phyloP scores from a whole-genome alignment of 2,329 filamentous ascomycete genomes.

The Trichoderma koningii region DNA sequence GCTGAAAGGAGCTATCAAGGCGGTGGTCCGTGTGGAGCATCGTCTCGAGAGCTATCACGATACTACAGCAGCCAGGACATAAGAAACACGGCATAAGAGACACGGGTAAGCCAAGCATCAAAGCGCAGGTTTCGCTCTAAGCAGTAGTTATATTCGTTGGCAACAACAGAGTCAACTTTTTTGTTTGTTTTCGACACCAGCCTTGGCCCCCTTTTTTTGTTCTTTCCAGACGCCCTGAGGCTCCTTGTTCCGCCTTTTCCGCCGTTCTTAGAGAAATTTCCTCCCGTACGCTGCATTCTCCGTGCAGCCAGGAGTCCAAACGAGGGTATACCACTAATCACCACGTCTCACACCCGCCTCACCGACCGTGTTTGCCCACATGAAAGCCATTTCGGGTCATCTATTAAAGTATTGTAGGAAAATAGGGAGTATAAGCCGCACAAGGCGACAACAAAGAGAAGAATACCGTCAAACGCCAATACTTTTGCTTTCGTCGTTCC shows the following conservation, averaged over 20 bases:
- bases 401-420: constrained; percentile 24
- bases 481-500: constrained; percentile 27
- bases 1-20: not conserved
- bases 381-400: constrained; percentile 25
- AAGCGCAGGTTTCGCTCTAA: constrained; percentile 1
- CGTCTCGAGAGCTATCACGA: not conserved
- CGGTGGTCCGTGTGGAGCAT: not conserved
- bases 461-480: constrained; percentile 18
- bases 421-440: not conserved
- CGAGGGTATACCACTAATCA: constrained; percentile 25
- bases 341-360: constrained; percentile 9
- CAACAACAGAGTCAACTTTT: constrained; percentile 34
- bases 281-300: constrained; percentile 1
- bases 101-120: not conserved
- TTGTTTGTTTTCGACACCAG: constrained; percentile 23
- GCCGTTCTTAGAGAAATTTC: not conserved
- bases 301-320: constrained; percentile 20
- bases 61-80: not conserved
- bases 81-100: not conserved
- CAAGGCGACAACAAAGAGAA: constrained; percentile 6
- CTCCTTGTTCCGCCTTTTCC: constrained; percentile 19
- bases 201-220: constrained; percentile 24
- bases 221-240: constrained; percentile 23
- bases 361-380: constrained; percentile 23
- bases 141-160: constrained; percentile 28